phyloP scores from a whole-genome alignment of 208 protist genomes.

The Acanthamoeba triangularis region DNA sequence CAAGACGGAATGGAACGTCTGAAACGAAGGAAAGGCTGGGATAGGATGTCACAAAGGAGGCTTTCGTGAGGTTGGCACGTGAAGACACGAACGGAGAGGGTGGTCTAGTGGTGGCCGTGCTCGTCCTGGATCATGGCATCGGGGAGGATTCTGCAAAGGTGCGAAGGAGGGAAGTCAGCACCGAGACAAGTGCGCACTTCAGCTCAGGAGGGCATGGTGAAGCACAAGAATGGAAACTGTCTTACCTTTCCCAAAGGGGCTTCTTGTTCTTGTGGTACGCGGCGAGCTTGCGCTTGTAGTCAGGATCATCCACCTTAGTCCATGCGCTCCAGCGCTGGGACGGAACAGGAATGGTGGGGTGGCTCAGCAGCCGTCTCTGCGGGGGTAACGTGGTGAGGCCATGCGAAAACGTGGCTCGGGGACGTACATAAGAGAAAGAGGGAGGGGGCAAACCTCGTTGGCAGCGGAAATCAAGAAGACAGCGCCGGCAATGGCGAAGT shows the following conservation, averaged over 20 bases:
- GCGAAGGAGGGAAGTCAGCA: neutral
- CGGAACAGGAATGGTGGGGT: slow-evolving; percentile 18
- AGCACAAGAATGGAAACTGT: too few relatives aligned
- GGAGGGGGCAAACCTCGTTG: slow-evolving; percentile 31
- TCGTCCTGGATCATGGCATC: slow-evolving; percentile 15
- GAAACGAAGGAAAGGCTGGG: too few relatives aligned
- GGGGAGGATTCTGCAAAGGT: neutral
- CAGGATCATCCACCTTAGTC: slow-evolving; percentile 45
- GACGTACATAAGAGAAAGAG: neutral
- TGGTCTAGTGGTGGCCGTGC: slow-evolving; percentile 9
- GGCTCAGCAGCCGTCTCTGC: slow-evolving; percentile 10
- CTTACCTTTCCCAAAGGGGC: slow-evolving; percentile 16
- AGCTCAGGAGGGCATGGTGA: too few relatives aligned
- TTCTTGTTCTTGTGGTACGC: slow-evolving; percentile 75
- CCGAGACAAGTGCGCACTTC: neutral
- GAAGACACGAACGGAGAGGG: too few relatives aligned
- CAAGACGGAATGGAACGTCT: too few relatives aligned
- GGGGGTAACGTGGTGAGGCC: neutral
- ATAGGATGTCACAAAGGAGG: too few relatives aligned
- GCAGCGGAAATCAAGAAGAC: slow-evolving; percentile 55
- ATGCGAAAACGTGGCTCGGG: neutral
- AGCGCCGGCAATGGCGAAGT: neutral
- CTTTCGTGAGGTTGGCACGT: neutral
- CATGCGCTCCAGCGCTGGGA: slow-evolving; percentile 51
- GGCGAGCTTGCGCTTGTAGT: slow-evolving; percentile 60